These are phyloP conservation scores for Solanum pimpinellifolium DNA, from an alignment of 257 asterid genomes.

Conservation along the genomic window DNA sequence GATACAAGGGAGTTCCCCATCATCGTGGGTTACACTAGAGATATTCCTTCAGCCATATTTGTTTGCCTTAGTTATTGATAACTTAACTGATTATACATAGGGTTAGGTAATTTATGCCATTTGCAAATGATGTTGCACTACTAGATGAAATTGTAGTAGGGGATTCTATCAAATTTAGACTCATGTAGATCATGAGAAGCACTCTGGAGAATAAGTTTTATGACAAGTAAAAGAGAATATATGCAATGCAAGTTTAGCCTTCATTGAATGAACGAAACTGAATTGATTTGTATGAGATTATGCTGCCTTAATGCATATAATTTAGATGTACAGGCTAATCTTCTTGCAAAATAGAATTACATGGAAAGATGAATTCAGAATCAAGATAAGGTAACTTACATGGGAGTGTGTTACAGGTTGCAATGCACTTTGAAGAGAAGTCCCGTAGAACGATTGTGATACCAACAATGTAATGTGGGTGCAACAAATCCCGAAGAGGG, in stretches of 20 bases:
- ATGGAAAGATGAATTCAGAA: not conserved
- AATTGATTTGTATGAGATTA: not conserved
- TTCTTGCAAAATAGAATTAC: not conserved
- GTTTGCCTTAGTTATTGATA: not conserved
- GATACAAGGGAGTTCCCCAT: not conserved
- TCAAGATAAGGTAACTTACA: not conserved
- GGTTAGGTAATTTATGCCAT: not conserved
- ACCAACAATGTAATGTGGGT: not conserved
- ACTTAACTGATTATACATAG: not conserved
- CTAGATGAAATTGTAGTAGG: not conserved
- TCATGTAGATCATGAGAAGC: not conserved
- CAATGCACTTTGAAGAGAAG: not conserved
- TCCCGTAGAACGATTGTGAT: not conserved
- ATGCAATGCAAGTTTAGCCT: not conserved
- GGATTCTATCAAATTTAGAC: not conserved
- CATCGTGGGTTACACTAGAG: not conserved
- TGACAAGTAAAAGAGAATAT: not conserved
- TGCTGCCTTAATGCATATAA: not conserved
- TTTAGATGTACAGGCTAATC: not conserved
- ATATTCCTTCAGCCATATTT: not conserved
- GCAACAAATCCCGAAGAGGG: not conserved
- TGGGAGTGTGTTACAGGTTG: not conserved
- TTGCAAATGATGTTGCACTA: not conserved
- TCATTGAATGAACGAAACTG: not conserved
- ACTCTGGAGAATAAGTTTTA: not conserved